Percentiles rank a stretch among this genome's conserved stretches.
Evolutionary conservation across 306 rosid species (phyloP).

Genomic region (Phaseolus lunatus): DNA sequence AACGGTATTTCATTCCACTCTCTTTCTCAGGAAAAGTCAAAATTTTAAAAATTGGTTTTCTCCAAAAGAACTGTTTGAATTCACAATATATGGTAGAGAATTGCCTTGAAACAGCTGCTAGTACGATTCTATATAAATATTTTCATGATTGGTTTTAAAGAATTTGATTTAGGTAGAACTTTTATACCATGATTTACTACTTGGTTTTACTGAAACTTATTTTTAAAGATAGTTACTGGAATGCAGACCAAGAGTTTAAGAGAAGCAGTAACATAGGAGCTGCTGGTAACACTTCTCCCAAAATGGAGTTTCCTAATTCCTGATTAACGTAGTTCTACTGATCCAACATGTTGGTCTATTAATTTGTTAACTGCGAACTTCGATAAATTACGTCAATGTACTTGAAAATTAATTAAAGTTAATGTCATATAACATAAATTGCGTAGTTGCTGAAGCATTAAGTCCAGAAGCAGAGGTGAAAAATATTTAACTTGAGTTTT

Average conservation of each 20-base stretch:
- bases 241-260: neutral
- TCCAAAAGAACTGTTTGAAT: no score
- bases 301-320: neutral
- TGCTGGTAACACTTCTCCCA: neutral
- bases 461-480: constrained; percentile 21
- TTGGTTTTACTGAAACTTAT: no score
- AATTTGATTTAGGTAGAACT: no score
- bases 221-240: no score
- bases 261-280: neutral
- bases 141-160: no score
- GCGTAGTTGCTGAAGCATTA: neutral
- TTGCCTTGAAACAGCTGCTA: no score
- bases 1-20: neutral
- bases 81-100: neutral
- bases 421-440: neutral
- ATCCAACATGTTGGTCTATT: neutral
- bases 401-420: no score
- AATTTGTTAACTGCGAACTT: neutral
- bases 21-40: neutral
- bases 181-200: no score
- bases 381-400: neutral
- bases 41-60: no score
- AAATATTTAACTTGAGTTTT: neutral
- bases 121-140: no score
- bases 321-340: neutral